Evolutionary conservation across 73 alveolate species (phyloP), one percentile per base, ranked within the genome.

Genomic region (Stentor coeruleus): DNA sequence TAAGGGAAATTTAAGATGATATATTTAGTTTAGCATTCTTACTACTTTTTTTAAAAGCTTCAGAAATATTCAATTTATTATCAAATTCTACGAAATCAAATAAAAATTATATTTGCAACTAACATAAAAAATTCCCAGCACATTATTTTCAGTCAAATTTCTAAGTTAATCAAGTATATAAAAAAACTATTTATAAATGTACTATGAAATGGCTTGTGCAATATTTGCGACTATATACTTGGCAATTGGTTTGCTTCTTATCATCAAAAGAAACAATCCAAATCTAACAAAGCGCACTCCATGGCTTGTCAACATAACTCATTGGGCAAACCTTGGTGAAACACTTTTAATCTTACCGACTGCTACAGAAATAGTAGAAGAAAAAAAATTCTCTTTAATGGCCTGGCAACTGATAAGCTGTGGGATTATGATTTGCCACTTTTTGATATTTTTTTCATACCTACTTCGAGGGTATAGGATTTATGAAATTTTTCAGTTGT

Each of bases 381-480:
- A 66, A 1, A 26, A 20, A 66, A 28, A 20, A 66, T 15, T 33
- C 41, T 1, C 2, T 15, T 20, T 28, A 28, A 20, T 20, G 11
- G 42, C n/a, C n/a, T 20, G 37, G n/a, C 79, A 31, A 31, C 79
- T 66, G 1, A 20, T 14, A 20, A 26, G 33, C 2, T 20, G n/a
- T 2, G 79, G 41, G 33, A 0, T 31, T 33, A 14, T 66, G 37
- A 66, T 66, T 11, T 20, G 40, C 37, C 79, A 66, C 37, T 66
- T 28, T 66, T 31, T 66, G 11, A 31, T 66, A 1, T 66, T 0
- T 66, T 66, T 66, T 66, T 31, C 79, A 1, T 66, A 66, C 37
- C n/a, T 66, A 14, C 37, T 66, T 20, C n/a, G 79, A 66, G 11
- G 79, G 49, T 66, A 26, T 33, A 66, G 79, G 33, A 20, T 66